These are phyloP conservation scores for Cystofilobasidium capitatum DNA, from an alignment of 768 basidiomycete genomes.

Conservation along the genomic window DNA sequence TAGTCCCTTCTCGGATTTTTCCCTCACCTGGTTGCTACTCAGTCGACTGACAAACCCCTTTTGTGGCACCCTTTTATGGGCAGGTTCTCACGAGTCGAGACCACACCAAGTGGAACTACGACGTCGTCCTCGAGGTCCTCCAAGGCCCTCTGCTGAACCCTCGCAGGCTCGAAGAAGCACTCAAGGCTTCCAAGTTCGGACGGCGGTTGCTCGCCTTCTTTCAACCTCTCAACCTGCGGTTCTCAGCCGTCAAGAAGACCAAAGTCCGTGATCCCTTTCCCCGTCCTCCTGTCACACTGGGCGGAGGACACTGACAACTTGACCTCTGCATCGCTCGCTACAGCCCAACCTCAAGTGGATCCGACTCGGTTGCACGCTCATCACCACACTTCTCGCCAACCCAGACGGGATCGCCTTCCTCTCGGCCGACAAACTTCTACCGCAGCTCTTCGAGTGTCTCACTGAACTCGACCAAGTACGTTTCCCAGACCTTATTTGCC, in stretches of 20 bases:
- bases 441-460: constrained; percentile 75
- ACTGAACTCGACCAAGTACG: constrained; percentile 84
- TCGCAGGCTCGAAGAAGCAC: constrained; percentile 86
- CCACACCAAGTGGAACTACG: constrained; percentile 84
- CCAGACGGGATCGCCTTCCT: constrained; percentile 77
- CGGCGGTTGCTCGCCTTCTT: constrained; percentile 87
- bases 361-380: constrained; percentile 64
- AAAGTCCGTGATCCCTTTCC: constrained; percentile 44
- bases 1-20: constrained; percentile 25
- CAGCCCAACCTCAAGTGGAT: constrained; percentile 80
- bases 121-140: constrained; percentile 72
- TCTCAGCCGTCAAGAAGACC: constrained; percentile 66
- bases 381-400: constrained; percentile 73
- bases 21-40: background rate
- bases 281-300: background rate
- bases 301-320: background rate
- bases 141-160: constrained; percentile 88
- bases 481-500: constrained; percentile 13
- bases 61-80: background rate
- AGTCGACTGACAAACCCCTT: background rate
- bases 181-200: constrained; percentile 78
- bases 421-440: constrained; percentile 62
- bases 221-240: constrained; percentile 74
- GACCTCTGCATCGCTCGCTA: background rate
- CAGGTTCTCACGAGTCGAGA: constrained; percentile 83